phyloP scores from a whole-genome alignment of 768 basidiomycete genomes.

The Suillus hirtellus region DNA sequence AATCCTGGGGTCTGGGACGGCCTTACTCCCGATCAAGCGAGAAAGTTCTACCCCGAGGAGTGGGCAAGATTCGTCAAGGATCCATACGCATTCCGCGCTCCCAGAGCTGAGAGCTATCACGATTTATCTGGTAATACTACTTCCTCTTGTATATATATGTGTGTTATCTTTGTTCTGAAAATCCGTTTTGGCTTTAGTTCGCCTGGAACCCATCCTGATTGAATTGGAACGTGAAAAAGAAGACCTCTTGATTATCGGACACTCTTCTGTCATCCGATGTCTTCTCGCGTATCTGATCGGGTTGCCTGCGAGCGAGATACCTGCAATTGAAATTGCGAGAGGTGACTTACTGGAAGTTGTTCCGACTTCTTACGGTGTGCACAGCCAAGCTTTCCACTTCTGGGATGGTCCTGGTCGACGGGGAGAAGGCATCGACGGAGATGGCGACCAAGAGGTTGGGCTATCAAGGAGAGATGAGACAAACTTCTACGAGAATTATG shows the following conservation, averaged over 20 bases:
- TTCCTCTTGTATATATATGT: conserved; percentile 1
- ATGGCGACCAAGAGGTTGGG: conserved; percentile 23
- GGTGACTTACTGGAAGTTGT: conserved; percentile 96
- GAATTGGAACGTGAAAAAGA: conserved; percentile 94
- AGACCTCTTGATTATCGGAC: conserved; percentile 94
- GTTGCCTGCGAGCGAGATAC: conserved; percentile 92
- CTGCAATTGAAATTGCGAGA: conserved; percentile 94
- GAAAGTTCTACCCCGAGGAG: conserved; percentile 88
- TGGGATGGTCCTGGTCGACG: conserved; percentile 84
- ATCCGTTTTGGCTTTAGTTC: conserved; percentile 52
- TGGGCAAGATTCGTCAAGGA: conserved; percentile 92
- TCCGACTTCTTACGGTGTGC: conserved; percentile 87
- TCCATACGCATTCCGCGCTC: conserved; percentile 90
- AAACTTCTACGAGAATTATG: conserved; percentile 90
- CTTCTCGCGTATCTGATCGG: conserved; percentile 92
- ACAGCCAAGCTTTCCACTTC: conserved; percentile 87
- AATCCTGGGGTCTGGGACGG: conserved; percentile 99
- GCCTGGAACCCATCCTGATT: conserved; percentile 88
- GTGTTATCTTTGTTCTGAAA: conserved; percentile 8
- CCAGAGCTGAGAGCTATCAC: conserved; percentile 96
- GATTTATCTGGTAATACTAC: conserved; percentile 72
- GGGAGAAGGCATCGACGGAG: conserved; percentile 38
- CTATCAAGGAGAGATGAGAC: conserved; percentile 53
- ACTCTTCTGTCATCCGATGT: conserved; percentile 97
- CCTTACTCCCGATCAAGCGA: conserved; percentile 84